Evolutionary conservation across 2,329 filamentous ascomycete species (phyloP).

Genomic region (Trichoderma lentiforme): DNA sequence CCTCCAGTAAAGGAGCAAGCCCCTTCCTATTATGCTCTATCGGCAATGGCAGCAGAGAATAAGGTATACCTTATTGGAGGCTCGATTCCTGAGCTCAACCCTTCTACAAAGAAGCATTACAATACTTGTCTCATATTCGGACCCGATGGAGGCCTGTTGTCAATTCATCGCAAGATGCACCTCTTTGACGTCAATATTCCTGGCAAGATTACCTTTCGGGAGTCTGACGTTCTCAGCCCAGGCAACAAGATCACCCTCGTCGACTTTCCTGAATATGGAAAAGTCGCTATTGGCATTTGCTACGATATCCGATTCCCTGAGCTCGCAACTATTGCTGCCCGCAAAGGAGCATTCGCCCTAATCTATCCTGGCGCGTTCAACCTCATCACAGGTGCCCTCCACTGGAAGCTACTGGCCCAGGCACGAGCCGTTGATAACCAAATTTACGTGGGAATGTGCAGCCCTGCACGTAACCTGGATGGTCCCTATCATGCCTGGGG

Average conservation of each 20-base stretch:
- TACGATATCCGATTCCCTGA: constrained; percentile 98
- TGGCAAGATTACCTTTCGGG: constrained; percentile 85
- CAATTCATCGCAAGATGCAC: constrained; percentile 88
- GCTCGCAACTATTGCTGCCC: constrained; percentile 80
- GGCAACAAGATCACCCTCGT: constrained; percentile 84
- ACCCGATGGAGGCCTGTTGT: constrained; percentile 71
- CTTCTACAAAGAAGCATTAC: constrained; percentile 64
- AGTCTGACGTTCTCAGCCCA: constrained; percentile 83
- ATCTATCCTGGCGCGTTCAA: constrained; percentile 98
- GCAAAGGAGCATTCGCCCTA: constrained; percentile 78
- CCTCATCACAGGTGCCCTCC: constrained; percentile 82
- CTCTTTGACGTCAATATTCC: constrained; percentile 98
- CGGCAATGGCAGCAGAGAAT: constrained; percentile 73
- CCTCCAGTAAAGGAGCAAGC: constrained; percentile 68
- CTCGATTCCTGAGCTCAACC: constrained; percentile 80
- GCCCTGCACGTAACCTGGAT: constrained; percentile 74
- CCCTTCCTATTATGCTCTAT: constrained; percentile 82
- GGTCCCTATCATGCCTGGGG: constrained; percentile 88
- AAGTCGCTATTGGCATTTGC: constrained; percentile 86
- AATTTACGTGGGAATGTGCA: constrained; percentile 87
- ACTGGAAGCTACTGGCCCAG: constrained; percentile 82
- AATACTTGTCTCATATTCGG: constrained; percentile 87
- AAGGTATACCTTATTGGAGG: constrained; percentile 82
- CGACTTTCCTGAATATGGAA: constrained; percentile 83
- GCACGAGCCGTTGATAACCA: constrained; percentile 91